Conservation (phyloP, 176 grass and related monocot genomes). For the Cocos nucifera region DNA sequence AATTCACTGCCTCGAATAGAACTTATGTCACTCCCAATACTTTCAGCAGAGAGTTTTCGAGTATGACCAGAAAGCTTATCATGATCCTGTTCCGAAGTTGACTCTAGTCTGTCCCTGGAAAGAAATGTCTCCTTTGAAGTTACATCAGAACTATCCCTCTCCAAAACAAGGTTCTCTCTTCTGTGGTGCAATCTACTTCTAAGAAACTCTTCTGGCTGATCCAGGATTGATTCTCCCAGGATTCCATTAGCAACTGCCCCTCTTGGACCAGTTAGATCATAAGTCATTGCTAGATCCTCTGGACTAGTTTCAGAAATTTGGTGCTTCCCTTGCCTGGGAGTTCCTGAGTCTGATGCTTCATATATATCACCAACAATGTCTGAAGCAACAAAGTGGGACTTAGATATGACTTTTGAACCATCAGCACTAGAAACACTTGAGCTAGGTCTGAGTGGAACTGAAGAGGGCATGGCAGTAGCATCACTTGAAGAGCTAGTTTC, state of each 20-base stretch:
- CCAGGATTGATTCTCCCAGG: slow-evolving; percentile 36
- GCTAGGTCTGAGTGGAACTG: slow-evolving; percentile 23
- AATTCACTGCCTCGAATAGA: slow-evolving; percentile 87
- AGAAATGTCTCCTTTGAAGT: slow-evolving; percentile 22
- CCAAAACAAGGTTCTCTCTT: slow-evolving; percentile 26
- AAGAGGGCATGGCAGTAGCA: slow-evolving; percentile 22
- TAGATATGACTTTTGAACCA: slow-evolving; percentile 20
- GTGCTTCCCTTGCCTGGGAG: slow-evolving; percentile 17
- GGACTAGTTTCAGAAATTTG: slow-evolving; percentile 23
- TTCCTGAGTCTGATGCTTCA: slow-evolving; percentile 28
- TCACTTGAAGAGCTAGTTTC: slow-evolving; percentile 47
- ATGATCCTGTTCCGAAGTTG: slow-evolving; percentile 36
- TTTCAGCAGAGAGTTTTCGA: slow-evolving; percentile 85
- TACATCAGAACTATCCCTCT: slow-evolving; percentile 29
- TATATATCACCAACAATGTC: slow-evolving; percentile 29
- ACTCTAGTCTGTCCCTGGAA: slow-evolving; percentile 11
- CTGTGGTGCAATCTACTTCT: slow-evolving; percentile 26
- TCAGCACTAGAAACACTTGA: slow-evolving; percentile 32
- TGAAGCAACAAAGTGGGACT: slow-evolving; percentile 21
- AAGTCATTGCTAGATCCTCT: slow-evolving; percentile 20
- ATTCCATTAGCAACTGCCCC: slow-evolving; percentile 47
- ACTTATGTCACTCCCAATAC: slow-evolving; percentile 86
- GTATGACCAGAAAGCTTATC: slow-evolving; percentile 46
- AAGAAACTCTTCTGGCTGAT: slow-evolving; percentile 29
- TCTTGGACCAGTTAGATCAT: slow-evolving; percentile 15